Base-by-base conservation (phyloP, 148 eudicot species). In the Rhododendron kiyosumense region DNA sequence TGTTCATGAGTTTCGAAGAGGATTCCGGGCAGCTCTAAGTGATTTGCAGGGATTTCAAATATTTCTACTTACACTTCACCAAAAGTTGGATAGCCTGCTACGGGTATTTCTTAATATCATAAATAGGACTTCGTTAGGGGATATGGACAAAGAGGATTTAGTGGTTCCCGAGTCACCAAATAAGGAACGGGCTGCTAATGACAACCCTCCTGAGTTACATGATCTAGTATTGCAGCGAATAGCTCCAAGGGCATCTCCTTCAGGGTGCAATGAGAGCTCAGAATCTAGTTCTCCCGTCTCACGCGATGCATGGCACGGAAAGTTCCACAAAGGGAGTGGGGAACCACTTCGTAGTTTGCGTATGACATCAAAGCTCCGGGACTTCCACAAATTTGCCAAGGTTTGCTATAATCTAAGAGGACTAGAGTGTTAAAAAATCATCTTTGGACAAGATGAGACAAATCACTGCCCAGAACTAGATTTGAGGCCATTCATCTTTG, bases 1-100 rank as follows among this genome's bases (percentile, higher is more conserved):
- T 10, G 93, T 93, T 84, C 92, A 91, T 90, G 93, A 89, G 84
- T 97, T 97, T 83, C 92, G 96, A 49, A 87, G 90, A 88, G 98
- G 99, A 75, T 97, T 95, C 85, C 95, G 98, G 86, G 93, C 93
- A 85, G 96, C 98, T 73, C 86, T 97, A 9, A 88, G 98, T 67
- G 99, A 97, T 88, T 89, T 97, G 91, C 98, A 97, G 90, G 99
- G 99, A 78, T 95, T 97, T 90, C 99, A 97, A 84, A 97, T 97
- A 73, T 97, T 97, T 88, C 90, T 97, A 76, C 91, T 95, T 79
- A 96, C 98, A 52, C 96, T 97, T 79, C 94, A 97, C 89, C 98
- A 97, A 88, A 97, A 95, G 83, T 80, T 97, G 90, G 99, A 97
- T 87, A 83, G 89, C 80, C 85, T 94, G 38, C 90, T 95, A 85